These are phyloP conservation scores for Tuber microsphaerosporum DNA, from an alignment of 495 filamentous ascomycete species.

Conservation along the genomic window DNA sequence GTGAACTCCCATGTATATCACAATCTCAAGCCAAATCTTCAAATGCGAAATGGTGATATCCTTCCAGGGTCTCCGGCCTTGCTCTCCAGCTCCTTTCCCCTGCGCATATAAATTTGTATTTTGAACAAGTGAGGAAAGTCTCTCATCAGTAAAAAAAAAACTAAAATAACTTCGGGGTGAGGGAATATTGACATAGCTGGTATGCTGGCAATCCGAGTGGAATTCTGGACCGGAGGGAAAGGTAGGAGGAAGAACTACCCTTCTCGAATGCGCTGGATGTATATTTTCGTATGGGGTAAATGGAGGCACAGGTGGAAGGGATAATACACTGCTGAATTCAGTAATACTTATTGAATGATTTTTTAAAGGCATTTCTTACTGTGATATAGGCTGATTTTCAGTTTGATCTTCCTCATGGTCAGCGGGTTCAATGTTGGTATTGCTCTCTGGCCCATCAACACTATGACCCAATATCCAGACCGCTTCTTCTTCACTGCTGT, in stretches of 20 bases:
- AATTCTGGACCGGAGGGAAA: neutral
- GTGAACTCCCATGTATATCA: too few relatives aligned
- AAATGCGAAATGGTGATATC: too few relatives aligned
- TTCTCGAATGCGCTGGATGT: neutral
- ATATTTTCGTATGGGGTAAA: neutral
- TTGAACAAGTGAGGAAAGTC: neutral
- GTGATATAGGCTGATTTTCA: neutral
- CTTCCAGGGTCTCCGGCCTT: too few relatives aligned
- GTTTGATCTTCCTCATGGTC: neutral
- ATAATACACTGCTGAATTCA: neutral
- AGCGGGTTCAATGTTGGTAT: neutral
- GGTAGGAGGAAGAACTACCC: neutral
- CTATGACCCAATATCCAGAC: neutral
- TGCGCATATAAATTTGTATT: neutral
- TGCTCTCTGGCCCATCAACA: neutral
- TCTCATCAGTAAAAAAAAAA: neutral
- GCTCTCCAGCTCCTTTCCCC: too few relatives aligned
- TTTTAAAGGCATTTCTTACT: neutral
- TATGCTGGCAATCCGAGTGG: neutral
- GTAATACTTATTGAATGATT: neutral
- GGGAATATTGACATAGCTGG: neutral
- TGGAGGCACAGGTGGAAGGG: neutral
- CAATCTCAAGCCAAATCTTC: too few relatives aligned
- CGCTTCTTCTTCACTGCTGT: neutral
- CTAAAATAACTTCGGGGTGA: neutral